Evolutionary conservation across 2,329 filamentous ascomycete genomes (phyloP).

Genomic region (Phialophora macrospora): DNA sequence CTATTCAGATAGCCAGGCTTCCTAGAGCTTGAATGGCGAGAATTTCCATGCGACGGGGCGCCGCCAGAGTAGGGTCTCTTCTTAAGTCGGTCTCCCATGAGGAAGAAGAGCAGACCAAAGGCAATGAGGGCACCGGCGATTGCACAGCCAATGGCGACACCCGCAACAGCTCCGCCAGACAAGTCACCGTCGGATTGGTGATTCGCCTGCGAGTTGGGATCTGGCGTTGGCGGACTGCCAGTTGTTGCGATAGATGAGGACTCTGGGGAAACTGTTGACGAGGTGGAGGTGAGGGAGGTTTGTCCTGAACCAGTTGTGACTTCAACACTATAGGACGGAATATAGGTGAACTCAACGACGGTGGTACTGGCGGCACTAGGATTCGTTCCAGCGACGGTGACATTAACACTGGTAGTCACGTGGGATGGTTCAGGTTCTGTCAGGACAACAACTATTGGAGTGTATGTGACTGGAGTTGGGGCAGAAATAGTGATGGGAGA

Average conservation of each 20-base stretch:
- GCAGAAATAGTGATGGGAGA: neutral
- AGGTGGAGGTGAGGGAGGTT: neutral
- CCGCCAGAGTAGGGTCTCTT: neutral
- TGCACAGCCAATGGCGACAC: neutral
- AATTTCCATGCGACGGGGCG: neutral
- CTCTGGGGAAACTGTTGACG: neutral
- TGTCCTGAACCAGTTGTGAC: neutral
- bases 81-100: neutral
- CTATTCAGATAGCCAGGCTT: neutral
- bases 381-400: neutral
- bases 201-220: neutral
- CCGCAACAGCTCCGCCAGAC: neutral
- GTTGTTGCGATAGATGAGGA: neutral
- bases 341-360: neutral
- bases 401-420: neutral
- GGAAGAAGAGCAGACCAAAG: neutral
- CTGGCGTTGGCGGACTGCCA: neutral
- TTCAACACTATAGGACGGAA: neutral
- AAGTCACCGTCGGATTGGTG: neutral
- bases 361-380: neutral
- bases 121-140: constrained; percentile 2
- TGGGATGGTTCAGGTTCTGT: neutral
- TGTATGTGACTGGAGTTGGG: neutral
- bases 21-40: neutral
- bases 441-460: neutral